Evolutionary conservation across 495 filamentous ascomycete genomes (phyloP), one percentile per base, ranked within the genome.

Genomic region (Daldinia concentrica): DNA sequence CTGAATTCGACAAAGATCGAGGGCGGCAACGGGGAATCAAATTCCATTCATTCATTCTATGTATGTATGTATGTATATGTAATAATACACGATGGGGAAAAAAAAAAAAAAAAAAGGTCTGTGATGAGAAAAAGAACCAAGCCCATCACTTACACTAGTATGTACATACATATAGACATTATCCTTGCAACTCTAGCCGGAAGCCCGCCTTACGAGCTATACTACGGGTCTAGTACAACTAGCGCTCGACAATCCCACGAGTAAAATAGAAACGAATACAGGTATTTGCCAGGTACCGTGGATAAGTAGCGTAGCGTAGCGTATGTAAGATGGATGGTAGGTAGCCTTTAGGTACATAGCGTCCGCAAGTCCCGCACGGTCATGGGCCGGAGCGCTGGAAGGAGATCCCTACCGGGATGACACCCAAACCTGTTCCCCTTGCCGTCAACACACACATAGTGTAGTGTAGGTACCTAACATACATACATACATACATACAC

Each of bases 371-470:
- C 43, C 58, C 64, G 64, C 69, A 72, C 69, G 69, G 61, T 57
- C 69, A 60, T 64, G 69, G 69, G 37, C 64, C 69, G 69, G 69
- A 48, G 65, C 41, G 57, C 62, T 73, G 61, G 65, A 66, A 66
- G 70, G 66, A 69, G 65, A 73, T 73, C 70, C 70, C 45, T 69
- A 57, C 58, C 65, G 57, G 65, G 65, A 62, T 65, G 62, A n/a
- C 58, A 58, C 24, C 50, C 50, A 66, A 59, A 50, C 62, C 43
- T 66, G 22, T 45, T 50, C 61, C 56, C 65, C 70, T 65, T 68
- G 62, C 50, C 70, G 61, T 73, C 50, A 51, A 65, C 48, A 60
- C 12, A 36, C 5, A 14, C 3, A 7, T 8, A 30, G 6, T 29
- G 6, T 6, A 30, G 8, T 30, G 7, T 32, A 32, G 5, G 29